Evolutionary conservation across 805 yeast genomes (phyloP), one percentile per base, ranked within the genome.

Genomic region (Ogataea nonfermentans): DNA sequence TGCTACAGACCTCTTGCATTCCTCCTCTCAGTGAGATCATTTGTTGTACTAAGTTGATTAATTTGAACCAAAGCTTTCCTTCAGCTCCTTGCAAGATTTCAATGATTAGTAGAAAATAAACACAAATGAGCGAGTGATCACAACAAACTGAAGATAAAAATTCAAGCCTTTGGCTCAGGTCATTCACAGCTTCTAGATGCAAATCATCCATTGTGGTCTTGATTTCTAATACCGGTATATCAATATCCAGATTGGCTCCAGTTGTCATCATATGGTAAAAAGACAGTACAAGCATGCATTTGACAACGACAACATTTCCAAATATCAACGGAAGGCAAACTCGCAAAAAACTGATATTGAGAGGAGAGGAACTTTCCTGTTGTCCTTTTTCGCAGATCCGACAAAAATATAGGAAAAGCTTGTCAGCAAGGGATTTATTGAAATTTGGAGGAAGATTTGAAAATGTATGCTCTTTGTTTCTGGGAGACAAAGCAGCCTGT

Each of bases 11-110:
- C n/a, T 41, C 42, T 9, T 16, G 31, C 9, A 41, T 35, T 9
- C 56, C 56, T 8, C 56, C 56, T 30, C 51, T 36, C 12, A 51
- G 29, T 5, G 45, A 36, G 22, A 51, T 40, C 52, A 47, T 46
- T 9, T 31, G 37, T 33, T 51, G 53, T 8, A 30, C 35, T 17
- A 51, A 24, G 4, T 27, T 48, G 29, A 43, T 19, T 12, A 49
- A 16, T 19, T 33, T 46, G 9, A 15, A 25, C 29, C 31, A 47
- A 9, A 51, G 6, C 6, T 20, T 20, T 6, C 37, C 40, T 12
- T 40, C 30, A 9, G 25, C 29, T 6, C 53, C 52, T 9, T 39
- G 43, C 13, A 40, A 8, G 3, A 32, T 33, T 31, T 51, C 54
- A 6, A 51, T 45, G 0, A 32, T 29, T 20, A 51, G 35, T 12